Evolutionary conservation across 2,329 filamentous ascomycete species (phyloP), one percentile per base, ranked within the genome.

Genomic region (Myriangium duriaei): DNA sequence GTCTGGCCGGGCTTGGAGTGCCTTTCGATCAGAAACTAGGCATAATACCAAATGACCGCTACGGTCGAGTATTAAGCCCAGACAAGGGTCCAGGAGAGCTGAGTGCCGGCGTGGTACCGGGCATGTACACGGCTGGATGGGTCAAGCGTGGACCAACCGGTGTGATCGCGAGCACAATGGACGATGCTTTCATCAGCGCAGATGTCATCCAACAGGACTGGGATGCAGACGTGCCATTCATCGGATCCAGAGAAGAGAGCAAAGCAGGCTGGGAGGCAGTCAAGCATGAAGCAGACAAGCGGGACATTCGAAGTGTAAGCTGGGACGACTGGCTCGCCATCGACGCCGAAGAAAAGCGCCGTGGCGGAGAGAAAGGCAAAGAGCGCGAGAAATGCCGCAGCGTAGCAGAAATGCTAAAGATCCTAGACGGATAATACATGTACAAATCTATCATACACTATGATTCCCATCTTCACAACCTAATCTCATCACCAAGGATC

Each of bases 81-180:
- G 41, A 47, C 4, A 42, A 56, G 56, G 39, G 64, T 50, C 51
- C 64, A 48, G 49, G 59, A 46, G 45, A 57, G 47, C 50, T 67
- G 37, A 49, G 64, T 47, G 60, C 68, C 44, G 51, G 64, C 47
- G 53, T 72, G 56, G 51, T 81, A 0, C 74, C 79, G 0, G 85
- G 88, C 0, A 59, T 94, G 17, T 98, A 98, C 61, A 93, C 86
- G 47, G 82, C 88, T 11, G 91, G 91, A 0, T 98, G 91, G 91
- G 86, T 95, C 7, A 96, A 96, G 63, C 74, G 81, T 24, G 91
- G 91, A 0, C 88, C 91, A 0, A 95, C 86, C 0, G 91, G 91
- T 2, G 87, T 96, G 3, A 98, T 98, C 56, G 88, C 88, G 1
- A 86, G 80, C 18, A 98, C 91, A 0, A 93, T 98, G 85, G 75